Evolutionary conservation across 495 filamentous ascomycete genomes (phyloP), one percentile per base, ranked within the genome.

Genomic region (Neurospora tetraspora): DNA sequence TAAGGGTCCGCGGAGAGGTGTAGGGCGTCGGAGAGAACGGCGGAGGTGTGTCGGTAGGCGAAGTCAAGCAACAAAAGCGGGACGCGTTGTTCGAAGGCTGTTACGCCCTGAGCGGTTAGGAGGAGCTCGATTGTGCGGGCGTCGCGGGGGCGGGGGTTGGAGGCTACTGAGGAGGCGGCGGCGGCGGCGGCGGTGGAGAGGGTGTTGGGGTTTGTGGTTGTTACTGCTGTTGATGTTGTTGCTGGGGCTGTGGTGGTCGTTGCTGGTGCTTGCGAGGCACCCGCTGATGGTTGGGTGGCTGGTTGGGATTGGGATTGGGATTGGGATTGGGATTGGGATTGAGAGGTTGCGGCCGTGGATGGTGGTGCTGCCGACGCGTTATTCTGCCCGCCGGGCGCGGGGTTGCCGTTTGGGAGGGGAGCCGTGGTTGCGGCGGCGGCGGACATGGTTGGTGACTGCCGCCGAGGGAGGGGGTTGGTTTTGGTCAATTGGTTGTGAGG

Each of bases 31-130:
- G 82, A 86, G 7, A 93, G 86, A 18, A 92, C 83, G n/a, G 86
- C 83, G 1, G 87, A 86, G 4, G 88, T 88, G 82, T 90, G 88
- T 27, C 95, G 92, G 88, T 99, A 99, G 23, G 96, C 94, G 80
- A 98, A 97, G 82, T 99, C 96, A 79, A 99, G 89, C 47, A 99
- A 91, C 75, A 97, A 92, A 4, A 98, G 88, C 0, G 96, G 95
- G 2, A 99, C 94, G 73, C 96, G 93, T 78, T 94, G 93, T 83
- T 97, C 93, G 86, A 96, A 99, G 37, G 91, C 86, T 14, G 90
- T 92, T 4, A 98, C 94, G 76, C 95, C 94, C 69, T 96, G 90
- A 2, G 90, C 90, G 69, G 92, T 89, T 43, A 99, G 92, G 65
- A 98, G 88, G 73, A 98, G 90, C 81, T 99, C 95, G 76, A 99